phyloP scores from a whole-genome alignment of 805 yeast species.

The Ogataea siamensis region DNA sequence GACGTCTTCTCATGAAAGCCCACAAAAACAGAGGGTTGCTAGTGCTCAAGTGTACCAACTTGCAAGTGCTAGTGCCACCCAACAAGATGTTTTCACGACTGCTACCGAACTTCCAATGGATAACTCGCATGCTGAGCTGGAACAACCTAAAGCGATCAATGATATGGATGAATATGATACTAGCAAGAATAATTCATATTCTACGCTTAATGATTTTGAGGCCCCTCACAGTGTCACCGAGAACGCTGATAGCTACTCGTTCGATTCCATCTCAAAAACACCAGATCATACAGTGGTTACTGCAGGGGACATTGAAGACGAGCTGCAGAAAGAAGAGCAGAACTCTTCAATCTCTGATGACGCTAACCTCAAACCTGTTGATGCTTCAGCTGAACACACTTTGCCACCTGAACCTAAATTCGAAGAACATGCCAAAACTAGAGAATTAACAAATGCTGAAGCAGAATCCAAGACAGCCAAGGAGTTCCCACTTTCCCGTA shows the following conservation, averaged over 20 bases:
- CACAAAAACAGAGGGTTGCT: slow-evolving; percentile 5
- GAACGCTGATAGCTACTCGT: slow-evolving; percentile 13
- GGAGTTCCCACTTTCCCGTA: too few relatives aligned
- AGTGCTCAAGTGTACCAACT: slow-evolving; percentile 23
- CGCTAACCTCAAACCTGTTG: too few relatives aligned
- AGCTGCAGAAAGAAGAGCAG: background rate
- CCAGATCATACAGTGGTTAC: slow-evolving; percentile 17
- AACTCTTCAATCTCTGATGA: background rate
- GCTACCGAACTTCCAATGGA: slow-evolving; percentile 36
- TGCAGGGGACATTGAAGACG: background rate
- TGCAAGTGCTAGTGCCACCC: slow-evolving; percentile 29
- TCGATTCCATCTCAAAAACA: slow-evolving; percentile 23
- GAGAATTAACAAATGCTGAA: too few relatives aligned
- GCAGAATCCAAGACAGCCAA: too few relatives aligned
- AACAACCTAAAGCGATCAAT: background rate
- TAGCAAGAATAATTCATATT: slow-evolving; percentile 5
- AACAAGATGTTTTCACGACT: slow-evolving; percentile 37
- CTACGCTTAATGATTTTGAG: slow-evolving; percentile 11
- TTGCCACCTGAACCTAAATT: too few relatives aligned
- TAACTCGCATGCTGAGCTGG: background rate
- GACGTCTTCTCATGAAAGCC: slow-evolving; percentile 16
- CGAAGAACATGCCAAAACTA: too few relatives aligned
- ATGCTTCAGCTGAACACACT: too few relatives aligned
- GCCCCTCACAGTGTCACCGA: slow-evolving; percentile 10
- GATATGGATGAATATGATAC: background rate